Evolutionary conservation across 768 basidiomycete genomes (phyloP).

Genomic region (Tubosaeta brunneosetosa): DNA sequence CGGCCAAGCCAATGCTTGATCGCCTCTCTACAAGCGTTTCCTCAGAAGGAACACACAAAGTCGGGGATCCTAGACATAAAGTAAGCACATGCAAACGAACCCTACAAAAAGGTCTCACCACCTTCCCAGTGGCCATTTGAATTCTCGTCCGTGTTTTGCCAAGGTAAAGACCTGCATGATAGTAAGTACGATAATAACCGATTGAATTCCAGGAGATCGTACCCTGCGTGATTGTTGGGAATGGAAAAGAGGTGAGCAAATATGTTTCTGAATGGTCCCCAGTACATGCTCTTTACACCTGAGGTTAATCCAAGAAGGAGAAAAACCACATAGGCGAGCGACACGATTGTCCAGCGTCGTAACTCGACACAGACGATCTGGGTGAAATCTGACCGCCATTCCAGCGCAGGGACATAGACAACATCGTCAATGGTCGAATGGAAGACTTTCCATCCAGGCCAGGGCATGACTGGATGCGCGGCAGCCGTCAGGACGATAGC

Average conservation of each 20-base stretch:
- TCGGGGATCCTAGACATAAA: background rate
- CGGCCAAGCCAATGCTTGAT: background rate
- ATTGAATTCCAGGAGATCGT: background rate
- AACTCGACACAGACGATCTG: slow-evolving; percentile 2
- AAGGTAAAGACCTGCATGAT: background rate
- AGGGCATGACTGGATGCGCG: slow-evolving; percentile 8
- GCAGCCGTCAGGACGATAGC: slow-evolving; percentile 4
- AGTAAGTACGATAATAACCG: background rate
- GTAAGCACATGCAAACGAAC: background rate
- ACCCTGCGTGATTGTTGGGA: slow-evolving; percentile 2
- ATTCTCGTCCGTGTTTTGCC: background rate
- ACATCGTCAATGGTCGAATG: slow-evolving; percentile 13
- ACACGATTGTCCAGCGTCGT: slow-evolving; percentile 17
- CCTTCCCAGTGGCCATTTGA: background rate
- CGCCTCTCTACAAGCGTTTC: background rate
- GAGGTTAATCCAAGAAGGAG: slow-evolving; percentile 15
- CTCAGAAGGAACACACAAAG: background rate
- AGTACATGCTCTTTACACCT: slow-evolving; percentile 14
- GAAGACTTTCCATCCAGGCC: slow-evolving; percentile 19
- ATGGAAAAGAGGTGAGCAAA: background rate
- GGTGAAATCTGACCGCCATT: slow-evolving; percentile 5
- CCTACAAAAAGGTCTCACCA: background rate
- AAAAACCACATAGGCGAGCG: slow-evolving; percentile 13
- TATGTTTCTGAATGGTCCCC: slow-evolving; percentile 1
- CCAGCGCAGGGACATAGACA: slow-evolving; percentile 2